Evolutionary conservation across 805 yeast genomes (phyloP).

Genomic region (Wickerhamomyces strasburgensis): DNA sequence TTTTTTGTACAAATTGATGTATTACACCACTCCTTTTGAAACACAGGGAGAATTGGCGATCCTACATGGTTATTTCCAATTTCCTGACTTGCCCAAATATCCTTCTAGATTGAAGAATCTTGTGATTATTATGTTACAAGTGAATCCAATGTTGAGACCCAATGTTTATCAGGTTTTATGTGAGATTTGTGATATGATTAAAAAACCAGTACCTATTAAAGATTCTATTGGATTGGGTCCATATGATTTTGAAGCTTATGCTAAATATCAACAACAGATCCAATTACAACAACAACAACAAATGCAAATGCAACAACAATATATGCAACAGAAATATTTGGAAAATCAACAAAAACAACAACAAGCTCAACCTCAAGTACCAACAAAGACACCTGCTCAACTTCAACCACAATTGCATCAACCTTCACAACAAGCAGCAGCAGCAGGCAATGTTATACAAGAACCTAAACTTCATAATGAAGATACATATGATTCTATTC

Average conservation of each 20-base stretch:
- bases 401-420: conserved; percentile 3
- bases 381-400: conserved; percentile 3
- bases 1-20: conserved; percentile 83
- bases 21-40: conserved; percentile 94
- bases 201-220: conserved; percentile 42
- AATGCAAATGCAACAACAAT: conserved; percentile 22
- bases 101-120: conserved; percentile 70
- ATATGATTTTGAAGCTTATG: conserved; percentile 52
- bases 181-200: conserved; percentile 58
- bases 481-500: conserved; percentile 5
- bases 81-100: conserved; percentile 65
- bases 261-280: conserved; percentile 40
- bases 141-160: conserved; percentile 78
- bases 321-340: conserved; percentile 13
- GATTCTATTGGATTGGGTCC: conserved; percentile 44
- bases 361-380: conserved; percentile 7
- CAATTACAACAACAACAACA: conserved; percentile 38
- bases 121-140: conserved; percentile 74
- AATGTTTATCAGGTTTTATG: conserved; percentile 74
- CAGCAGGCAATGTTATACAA: not conserved
- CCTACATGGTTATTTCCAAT: conserved; percentile 73
- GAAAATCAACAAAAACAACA: conserved; percentile 18
- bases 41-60: conserved; percentile 78
- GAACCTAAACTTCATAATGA: no score
- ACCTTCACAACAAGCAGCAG: no score